Evolutionary conservation across 2,329 filamentous ascomycete genomes (phyloP).

Genomic region (Penicillium glabrum): DNA sequence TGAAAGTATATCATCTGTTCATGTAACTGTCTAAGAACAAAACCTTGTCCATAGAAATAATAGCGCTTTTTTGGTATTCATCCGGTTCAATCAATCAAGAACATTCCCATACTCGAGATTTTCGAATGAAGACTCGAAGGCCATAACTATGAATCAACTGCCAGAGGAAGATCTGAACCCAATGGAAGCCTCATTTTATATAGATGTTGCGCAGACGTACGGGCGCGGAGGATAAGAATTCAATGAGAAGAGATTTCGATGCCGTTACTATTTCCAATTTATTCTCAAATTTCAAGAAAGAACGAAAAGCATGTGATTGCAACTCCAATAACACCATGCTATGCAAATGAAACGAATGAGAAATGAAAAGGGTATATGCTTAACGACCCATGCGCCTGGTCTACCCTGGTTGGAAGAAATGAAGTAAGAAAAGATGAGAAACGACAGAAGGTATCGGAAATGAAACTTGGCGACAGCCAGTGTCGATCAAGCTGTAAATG

Average conservation of each 20-base stretch:
- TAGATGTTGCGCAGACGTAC: background rate
- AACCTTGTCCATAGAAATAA: slow-evolving; percentile 2
- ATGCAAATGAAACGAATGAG: background rate
- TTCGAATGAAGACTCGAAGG: background rate
- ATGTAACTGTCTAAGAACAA: background rate
- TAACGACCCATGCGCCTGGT: slow-evolving; percentile 7
- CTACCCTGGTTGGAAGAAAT: background rate
- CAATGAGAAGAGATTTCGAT: background rate
- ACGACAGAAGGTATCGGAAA: background rate
- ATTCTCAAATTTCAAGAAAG: background rate
- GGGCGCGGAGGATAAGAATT: background rate
- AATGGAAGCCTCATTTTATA: background rate
- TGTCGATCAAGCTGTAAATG: background rate
- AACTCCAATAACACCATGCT: background rate
- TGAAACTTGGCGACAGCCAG: background rate
- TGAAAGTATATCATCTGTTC: background rate
- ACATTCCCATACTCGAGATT: background rate
- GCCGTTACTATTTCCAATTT: background rate
- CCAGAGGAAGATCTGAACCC: background rate
- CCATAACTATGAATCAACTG: background rate
- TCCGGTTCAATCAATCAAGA: background rate
- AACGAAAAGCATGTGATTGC: background rate
- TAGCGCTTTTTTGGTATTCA: background rate
- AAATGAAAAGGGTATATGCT: slow-evolving; percentile 10
- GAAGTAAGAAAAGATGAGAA: background rate